These are phyloP conservation scores for Candida suzukii DNA, from an alignment of 805 yeast species.

Conservation along the genomic window DNA sequence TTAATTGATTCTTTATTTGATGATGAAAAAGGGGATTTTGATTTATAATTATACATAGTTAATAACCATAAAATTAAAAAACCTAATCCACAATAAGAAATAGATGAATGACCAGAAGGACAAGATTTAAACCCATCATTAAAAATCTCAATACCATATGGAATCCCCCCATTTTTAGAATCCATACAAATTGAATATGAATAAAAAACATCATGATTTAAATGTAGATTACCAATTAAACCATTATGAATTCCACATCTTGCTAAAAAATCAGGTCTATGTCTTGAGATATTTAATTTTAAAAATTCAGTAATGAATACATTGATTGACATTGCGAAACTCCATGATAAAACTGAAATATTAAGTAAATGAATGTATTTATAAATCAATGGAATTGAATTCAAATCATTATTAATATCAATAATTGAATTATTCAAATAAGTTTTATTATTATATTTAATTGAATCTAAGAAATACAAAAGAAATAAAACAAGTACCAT, in stretches of 20 bases:
- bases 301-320: constrained; percentile 61
- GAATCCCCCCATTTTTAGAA: constrained; percentile 20
- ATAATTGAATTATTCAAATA: background rate
- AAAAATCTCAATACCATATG: constrained; percentile 24
- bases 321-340: constrained; percentile 33
- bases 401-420: background rate
- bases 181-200: constrained; percentile 41
- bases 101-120: constrained; percentile 74
- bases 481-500: constrained; percentile 15
- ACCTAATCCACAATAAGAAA: constrained; percentile 60
- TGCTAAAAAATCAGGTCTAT: constrained; percentile 83
- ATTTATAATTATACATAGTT: constrained; percentile 45
- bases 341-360: constrained; percentile 30
- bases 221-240: constrained; percentile 13
- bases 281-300: constrained; percentile 77
- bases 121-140: constrained; percentile 71
- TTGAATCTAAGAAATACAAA: constrained; percentile 5
- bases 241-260: constrained; percentile 60
- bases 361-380: constrained; percentile 27
- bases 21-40: constrained; percentile 12
- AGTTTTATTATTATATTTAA: background rate
- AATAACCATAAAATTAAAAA: constrained; percentile 53
- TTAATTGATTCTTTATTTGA: background rate
- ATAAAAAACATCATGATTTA: constrained; percentile 5
- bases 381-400: background rate